A percentile compares a stretch with the other conserved stretches of the same genome.
These are phyloP conservation scores for Naegleria gruberi DNA, from an alignment of 208 protist species.

Conservation along the genomic window DNA sequence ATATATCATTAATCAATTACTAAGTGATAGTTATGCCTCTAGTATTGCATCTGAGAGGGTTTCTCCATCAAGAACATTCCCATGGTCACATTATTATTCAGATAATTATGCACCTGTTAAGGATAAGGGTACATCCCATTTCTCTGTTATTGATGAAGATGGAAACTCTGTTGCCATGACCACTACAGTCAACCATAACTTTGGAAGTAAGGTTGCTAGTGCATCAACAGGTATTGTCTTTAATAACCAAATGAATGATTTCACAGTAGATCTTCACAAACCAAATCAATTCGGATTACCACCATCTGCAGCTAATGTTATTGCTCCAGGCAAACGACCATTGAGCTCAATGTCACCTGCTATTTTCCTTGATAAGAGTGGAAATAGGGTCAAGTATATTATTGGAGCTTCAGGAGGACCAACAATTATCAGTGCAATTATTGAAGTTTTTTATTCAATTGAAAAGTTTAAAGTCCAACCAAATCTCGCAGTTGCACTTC, in stretches of 20 bases:
- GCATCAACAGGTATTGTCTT: conserved; percentile 39
- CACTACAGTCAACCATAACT: conserved; percentile 48
- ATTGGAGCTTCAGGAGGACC: conserved; percentile 3
- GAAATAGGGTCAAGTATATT: neutral
- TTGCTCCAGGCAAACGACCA: conserved; percentile 46
- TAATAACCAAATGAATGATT: conserved; percentile 58
- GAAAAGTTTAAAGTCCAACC: neutral
- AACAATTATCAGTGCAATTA: neutral
- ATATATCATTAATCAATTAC: neutral
- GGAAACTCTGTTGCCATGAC: conserved; percentile 46
- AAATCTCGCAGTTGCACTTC: neutral
- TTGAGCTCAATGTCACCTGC: conserved; percentile 43
- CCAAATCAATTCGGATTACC: conserved; percentile 42
- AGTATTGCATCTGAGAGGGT: conserved; percentile 1
- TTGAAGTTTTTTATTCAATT: neutral
- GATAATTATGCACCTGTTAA: neutral
- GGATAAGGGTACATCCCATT: conserved; percentile 41
- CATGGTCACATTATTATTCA: conserved; percentile 24
- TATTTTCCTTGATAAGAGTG: conserved; percentile 33
- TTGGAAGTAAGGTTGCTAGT: conserved; percentile 41
- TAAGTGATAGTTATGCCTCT: conserved; percentile 3
- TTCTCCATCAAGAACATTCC: conserved; percentile 24
- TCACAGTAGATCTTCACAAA: conserved; percentile 21
- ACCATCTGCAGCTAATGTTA: conserved; percentile 41
- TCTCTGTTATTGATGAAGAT: conserved; percentile 40